Percentiles rank a stretch among this genome's conserved stretches.
These are phyloP conservation scores for Paxillus ammoniavirescens DNA, from an alignment of 768 basidiomycete species.

Conservation along the genomic window DNA sequence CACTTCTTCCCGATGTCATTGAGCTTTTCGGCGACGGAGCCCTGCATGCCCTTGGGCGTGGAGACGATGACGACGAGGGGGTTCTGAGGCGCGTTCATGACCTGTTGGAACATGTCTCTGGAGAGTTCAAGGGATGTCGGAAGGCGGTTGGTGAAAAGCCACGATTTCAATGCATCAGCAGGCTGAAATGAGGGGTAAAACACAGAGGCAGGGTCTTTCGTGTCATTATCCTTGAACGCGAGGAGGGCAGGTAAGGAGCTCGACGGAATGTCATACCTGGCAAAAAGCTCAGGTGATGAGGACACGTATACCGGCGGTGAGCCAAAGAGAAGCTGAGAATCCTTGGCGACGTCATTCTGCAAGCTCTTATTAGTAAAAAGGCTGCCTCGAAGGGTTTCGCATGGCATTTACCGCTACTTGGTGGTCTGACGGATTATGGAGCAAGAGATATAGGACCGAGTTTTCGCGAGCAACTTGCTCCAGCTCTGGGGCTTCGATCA, in stretches of 20 bases:
- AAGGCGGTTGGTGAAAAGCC: conserved; percentile 69
- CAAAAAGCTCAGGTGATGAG: conserved; percentile 31
- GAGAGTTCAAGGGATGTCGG: conserved; percentile 74
- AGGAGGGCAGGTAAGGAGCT: conserved; percentile 61
- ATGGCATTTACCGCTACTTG: conserved; percentile 31
- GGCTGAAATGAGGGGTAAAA: conserved; percentile 25
- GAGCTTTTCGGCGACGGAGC: conserved; percentile 46
- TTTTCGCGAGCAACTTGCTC: conserved; percentile 42
- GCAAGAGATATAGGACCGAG: conserved; percentile 58
- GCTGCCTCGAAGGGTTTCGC: background rate
- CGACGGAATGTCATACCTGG: conserved; percentile 35
- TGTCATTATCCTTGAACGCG: conserved; percentile 61
- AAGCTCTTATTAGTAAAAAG: background rate
- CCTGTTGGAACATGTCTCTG: conserved; percentile 73
- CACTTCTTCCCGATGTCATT: conserved; percentile 57
- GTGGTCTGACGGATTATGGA: conserved; percentile 39
- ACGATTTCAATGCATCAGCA: conserved; percentile 35
- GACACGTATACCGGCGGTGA: conserved; percentile 48
- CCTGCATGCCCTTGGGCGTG: conserved; percentile 35
- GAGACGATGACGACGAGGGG: conserved; percentile 81
- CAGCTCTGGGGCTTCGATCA: conserved; percentile 43
- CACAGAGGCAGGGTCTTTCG: conserved; percentile 42
- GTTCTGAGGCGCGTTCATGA: conserved; percentile 77
- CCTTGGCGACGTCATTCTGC: conserved; percentile 55
- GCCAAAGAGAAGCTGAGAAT: conserved; percentile 49